Percentiles rank a stretch among this genome's conserved stretches.
These are phyloP conservation scores for Fraxinus velutina DNA, from an alignment of 305 asterid species.

Conservation along the genomic window DNA sequence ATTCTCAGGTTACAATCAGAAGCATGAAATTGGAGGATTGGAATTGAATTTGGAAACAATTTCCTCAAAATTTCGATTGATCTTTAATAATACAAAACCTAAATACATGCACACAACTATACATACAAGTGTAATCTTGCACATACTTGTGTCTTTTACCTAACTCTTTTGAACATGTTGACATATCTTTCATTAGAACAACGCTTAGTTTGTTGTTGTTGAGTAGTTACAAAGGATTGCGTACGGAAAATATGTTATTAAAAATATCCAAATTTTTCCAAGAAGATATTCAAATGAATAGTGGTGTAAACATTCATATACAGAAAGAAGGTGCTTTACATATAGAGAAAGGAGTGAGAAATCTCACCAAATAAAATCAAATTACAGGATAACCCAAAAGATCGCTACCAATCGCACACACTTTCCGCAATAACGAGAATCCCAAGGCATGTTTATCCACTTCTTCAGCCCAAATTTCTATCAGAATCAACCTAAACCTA, in stretches of 20 bases:
- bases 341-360: neutral
- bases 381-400: conserved; percentile 68
- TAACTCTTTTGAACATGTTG: neutral
- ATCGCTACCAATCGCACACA: conserved; percentile 36
- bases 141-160: neutral
- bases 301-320: neutral
- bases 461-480: conserved; percentile 33
- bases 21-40: neutral
- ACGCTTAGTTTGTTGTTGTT: neutral
- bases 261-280: neutral
- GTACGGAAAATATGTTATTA: neutral
- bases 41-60: neutral
- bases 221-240: neutral
- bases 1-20: neutral
- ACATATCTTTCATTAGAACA: neutral
- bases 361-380: conserved; percentile 47
- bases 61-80: neutral
- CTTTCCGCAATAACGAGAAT: conserved; percentile 39
- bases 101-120: neutral
- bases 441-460: conserved; percentile 73
- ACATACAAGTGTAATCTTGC: neutral
- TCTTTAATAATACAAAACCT: neutral
- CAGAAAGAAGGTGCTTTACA: neutral
- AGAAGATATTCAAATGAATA: neutral
- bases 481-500: conserved; percentile 19